Percentiles rank a stretch among this genome's conserved stretches.
phyloP scores from a whole-genome alignment of 176 grass and related monocot genomes.

The Ampelocalamus luodianensis region DNA sequence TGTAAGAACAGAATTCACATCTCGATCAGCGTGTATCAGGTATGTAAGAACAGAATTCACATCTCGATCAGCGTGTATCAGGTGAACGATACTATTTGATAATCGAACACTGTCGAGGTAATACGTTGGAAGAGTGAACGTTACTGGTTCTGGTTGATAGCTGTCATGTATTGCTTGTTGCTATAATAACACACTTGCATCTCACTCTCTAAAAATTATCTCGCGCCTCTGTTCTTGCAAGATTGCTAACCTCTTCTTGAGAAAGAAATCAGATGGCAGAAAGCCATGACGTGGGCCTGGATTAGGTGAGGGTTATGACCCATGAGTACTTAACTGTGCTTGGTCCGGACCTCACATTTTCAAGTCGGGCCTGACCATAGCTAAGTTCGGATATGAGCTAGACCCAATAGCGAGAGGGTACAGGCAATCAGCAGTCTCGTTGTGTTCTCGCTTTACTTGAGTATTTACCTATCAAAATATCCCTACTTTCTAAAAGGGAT shows the following conservation, averaged over 20 bases:
- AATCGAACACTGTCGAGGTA: not conserved
- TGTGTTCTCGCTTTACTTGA: not conserved
- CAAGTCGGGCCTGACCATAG: not conserved
- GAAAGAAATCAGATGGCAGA: not conserved
- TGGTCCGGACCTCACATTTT: not conserved
- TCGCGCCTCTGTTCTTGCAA: not conserved
- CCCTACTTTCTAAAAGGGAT: not conserved
- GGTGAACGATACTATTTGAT: not conserved
- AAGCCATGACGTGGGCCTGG: not conserved
- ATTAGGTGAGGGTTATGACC: not conserved
- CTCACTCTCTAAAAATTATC: not conserved
- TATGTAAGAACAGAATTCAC: not conserved
- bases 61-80: not conserved
- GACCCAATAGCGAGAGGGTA: not conserved
- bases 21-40: not conserved
- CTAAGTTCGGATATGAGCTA: not conserved
- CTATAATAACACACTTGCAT: not conserved
- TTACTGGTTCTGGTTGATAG: not conserved
- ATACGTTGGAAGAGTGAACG: not conserved
- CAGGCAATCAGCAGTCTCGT: not conserved
- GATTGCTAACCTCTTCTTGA: not conserved
- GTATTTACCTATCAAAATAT: not conserved
- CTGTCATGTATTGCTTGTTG: not conserved
- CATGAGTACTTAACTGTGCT: not conserved
- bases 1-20: not conserved